phyloP scores from a whole-genome alignment of 1,284 basidiomycete species.

The Wolfiporia cocos region DNA sequence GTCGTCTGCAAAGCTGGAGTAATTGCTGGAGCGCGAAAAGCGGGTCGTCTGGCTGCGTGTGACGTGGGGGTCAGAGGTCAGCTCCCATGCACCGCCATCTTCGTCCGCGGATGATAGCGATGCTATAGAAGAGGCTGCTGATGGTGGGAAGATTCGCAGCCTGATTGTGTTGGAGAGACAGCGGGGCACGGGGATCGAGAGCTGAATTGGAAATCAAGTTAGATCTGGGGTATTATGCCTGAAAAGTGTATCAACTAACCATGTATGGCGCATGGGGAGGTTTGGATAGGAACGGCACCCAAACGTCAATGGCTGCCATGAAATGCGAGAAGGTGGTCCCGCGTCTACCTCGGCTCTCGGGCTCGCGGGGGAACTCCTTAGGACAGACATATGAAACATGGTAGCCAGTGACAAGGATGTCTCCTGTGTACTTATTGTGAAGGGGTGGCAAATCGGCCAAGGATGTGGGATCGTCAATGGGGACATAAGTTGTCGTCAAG shows the following conservation, averaged over 20 bases:
- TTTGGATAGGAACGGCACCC: slow-evolving; percentile 59
- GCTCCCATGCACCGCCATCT: slow-evolving; percentile 61
- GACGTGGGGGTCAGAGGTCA: slow-evolving; percentile 72
- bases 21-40: slow-evolving; percentile 47
- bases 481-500: slow-evolving; percentile 51
- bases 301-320: slow-evolving; percentile 72
- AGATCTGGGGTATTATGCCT: slow-evolving; percentile 2
- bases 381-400: slow-evolving; percentile 71
- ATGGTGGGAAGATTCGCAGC: slow-evolving; percentile 62
- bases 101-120: slow-evolving; percentile 72
- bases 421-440: slow-evolving; percentile 64
- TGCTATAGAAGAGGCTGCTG: slow-evolving; percentile 55
- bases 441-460: slow-evolving; percentile 30
- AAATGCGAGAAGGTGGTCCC: slow-evolving; percentile 42
- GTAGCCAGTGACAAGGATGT: slow-evolving; percentile 70
- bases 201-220: slow-evolving; percentile 32
- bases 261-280: slow-evolving; percentile 68
- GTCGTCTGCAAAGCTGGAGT: slow-evolving; percentile 70
- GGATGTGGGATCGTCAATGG: slow-evolving; percentile 38
- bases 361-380: slow-evolving; percentile 53
- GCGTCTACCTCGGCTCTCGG: slow-evolving; percentile 17
- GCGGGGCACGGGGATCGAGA: slow-evolving; percentile 68
- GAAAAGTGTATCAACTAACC: slow-evolving; percentile 40
- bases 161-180: slow-evolving; percentile 72
- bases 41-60: slow-evolving; percentile 44